Conservation (phyloP, 1,139 yeast species). For the Geotrichum citri-aurantii region DNA sequence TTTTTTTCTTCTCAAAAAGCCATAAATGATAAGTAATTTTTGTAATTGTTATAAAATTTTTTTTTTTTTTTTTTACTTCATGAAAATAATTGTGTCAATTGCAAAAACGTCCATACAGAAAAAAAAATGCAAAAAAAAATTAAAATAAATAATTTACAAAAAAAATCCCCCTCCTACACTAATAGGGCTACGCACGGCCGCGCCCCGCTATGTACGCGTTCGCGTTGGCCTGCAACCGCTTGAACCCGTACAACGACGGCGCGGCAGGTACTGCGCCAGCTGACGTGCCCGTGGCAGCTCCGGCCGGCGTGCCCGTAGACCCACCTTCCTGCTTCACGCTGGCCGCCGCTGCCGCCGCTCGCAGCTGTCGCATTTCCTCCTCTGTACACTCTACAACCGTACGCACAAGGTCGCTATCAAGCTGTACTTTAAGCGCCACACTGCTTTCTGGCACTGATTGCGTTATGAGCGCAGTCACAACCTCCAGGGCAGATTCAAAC, state of each 20-base stretch:
- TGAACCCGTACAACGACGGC: conserved; percentile 27
- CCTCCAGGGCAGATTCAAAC: conserved; percentile 25
- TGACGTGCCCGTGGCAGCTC: not conserved
- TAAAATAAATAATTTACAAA: no score
- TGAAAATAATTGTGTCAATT: no score
- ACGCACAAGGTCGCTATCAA: conserved; percentile 12
- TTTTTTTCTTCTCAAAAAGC: no score
- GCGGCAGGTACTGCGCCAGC: conserved; percentile 17
- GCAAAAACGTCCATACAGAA: no score
- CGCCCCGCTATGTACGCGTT: conserved; percentile 21
- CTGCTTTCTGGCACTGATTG: conserved; percentile 3
- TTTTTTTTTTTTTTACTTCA: no score
- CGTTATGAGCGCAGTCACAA: conserved; percentile 21
- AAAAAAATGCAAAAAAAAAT: no score
- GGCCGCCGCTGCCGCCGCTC: not conserved
- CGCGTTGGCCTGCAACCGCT: conserved; percentile 21
- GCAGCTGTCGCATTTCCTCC: conserved; percentile 13
- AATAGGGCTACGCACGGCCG: conserved; percentile 39
- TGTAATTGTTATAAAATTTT: no score
- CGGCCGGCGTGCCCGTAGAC: not conserved
- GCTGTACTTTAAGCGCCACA: not conserved
- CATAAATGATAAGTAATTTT: no score
- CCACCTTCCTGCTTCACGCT: not conserved
- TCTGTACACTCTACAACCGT: conserved; percentile 10
- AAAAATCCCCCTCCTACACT: no score